Base-by-base conservation (phyloP, 352 stramenopile species). In the Globisporangium irregulare region DNA sequence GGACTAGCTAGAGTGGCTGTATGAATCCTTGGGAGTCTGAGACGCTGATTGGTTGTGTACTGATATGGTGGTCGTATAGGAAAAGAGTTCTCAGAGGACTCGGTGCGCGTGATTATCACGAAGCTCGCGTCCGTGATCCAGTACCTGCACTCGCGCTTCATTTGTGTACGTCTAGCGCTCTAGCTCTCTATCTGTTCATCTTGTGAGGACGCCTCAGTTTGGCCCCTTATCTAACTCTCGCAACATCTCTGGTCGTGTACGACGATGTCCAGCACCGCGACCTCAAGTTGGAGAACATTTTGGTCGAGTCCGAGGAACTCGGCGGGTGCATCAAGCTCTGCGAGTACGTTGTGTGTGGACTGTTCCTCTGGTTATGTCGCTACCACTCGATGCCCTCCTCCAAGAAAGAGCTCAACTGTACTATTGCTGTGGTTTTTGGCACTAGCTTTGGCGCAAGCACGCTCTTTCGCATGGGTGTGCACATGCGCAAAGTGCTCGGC, bases 211-310 rank as follows among this genome's bases (percentile, higher is more conserved):
- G 43, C 32, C 7, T 53, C 41, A 18, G n/a, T 24, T 48, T 27
- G 41, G 41, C 4, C 18, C 22, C 1, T 48, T 38, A 4, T 25
- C 29, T 36, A 56, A 22, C 38, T 27, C 3, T 62, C 36, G 9
- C 9, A 41, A 41, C 9, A 53, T 65, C 62, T 29, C 4, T 12
- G 38, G 6, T 46, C 38, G 4, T 46, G 12, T 20, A 15, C 3
- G 38, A 46, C 20, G 38, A 15, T n/a, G 15, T 15, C 12, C 57
- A 92, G 84, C 86, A 94, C 57, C 86, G 86, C 1, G 86, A 94
- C 59, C 43, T 94, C 20, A 94, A 94, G 61, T 74, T 94, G 0
- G 86, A 94, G 48, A 94, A 94, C 56, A 91, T 94, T 56, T 64
- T 94, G n/a, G 62, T 90, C n/a, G 80, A 93, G 25, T 73, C 68